Percentiles rank a stretch among this genome's conserved stretches.
These are phyloP conservation scores for Asterochloris erici DNA, from an alignment of 139 green algal species.

Conservation along the genomic window DNA sequence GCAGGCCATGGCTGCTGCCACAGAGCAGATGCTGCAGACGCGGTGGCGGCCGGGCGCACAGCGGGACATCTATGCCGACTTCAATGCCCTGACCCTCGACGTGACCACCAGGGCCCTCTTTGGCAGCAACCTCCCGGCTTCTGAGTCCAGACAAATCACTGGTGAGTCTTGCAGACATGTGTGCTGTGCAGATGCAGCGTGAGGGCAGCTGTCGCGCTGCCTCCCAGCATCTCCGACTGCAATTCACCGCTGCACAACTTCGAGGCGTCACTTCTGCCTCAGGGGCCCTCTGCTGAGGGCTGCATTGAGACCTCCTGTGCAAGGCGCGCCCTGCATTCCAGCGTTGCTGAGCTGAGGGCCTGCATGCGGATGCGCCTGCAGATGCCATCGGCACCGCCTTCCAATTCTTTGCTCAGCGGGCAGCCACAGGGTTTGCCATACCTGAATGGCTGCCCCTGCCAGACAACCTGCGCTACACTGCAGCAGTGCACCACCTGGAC, in stretches of 20 bases:
- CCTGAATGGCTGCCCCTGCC: conserved; percentile 83
- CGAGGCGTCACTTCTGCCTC: too few relatives aligned
- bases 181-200: neutral
- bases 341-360: too few relatives aligned
- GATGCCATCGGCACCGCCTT: conserved; percentile 62
- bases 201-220: neutral
- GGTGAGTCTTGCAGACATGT: neutral
- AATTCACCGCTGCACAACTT: too few relatives aligned
- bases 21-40: conserved; percentile 24
- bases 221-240: neutral
- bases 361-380: neutral
- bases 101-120: conserved; percentile 82
- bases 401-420: conserved; percentile 60
- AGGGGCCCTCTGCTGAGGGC: too few relatives aligned
- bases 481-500: conserved; percentile 75
- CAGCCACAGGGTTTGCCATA: conserved; percentile 48
- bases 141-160: conserved; percentile 21
- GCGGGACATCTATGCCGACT: conserved; percentile 72
- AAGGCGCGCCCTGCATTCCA: too few relatives aligned
- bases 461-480: conserved; percentile 72
- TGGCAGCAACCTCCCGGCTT: conserved; percentile 29
- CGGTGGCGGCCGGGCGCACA: conserved; percentile 29
- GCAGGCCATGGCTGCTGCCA: conserved; percentile 54
- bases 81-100: conserved; percentile 82
- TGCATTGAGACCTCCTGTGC: too few relatives aligned